Conservation (phyloP, 2,329 filamentous ascomycete species). For the Acrodontium crateriforme region DNA sequence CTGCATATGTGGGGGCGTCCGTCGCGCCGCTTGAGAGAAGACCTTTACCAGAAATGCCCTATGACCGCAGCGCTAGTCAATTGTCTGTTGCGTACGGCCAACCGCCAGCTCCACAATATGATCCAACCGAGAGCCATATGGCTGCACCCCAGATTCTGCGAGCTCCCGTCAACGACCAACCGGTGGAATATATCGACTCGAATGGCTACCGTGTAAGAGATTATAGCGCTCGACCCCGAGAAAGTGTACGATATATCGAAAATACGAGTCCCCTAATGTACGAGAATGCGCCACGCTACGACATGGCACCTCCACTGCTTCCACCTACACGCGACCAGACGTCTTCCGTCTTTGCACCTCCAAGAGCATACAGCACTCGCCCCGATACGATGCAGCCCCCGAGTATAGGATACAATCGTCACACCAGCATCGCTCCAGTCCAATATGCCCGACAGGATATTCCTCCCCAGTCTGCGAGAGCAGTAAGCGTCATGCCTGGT, state of each 20-base stretch:
- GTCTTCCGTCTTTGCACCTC: slow-evolving; percentile 12
- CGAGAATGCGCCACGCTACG: slow-evolving; percentile 10
- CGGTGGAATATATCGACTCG: slow-evolving; percentile 16
- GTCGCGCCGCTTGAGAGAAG: slow-evolving; percentile 26
- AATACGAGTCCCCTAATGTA: slow-evolving; percentile 11
- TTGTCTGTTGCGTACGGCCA: slow-evolving; percentile 20
- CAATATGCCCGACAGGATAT: slow-evolving; percentile 19
- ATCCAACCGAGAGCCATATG: slow-evolving; percentile 22
- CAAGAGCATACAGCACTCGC: slow-evolving; percentile 20
- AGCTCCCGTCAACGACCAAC: slow-evolving; percentile 9
- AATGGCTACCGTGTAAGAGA: slow-evolving; percentile 13
- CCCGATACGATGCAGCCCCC: slow-evolving; percentile 40
- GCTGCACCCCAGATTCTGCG: slow-evolving; percentile 13
- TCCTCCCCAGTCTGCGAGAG: slow-evolving; percentile 14
- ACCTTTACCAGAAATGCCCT: slow-evolving; percentile 27
- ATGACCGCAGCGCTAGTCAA: slow-evolving; percentile 48
- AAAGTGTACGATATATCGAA: slow-evolving; percentile 11
- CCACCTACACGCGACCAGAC: slow-evolving; percentile 17
- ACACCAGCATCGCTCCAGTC: slow-evolving; percentile 29
- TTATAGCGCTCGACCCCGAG: slow-evolving; percentile 9
- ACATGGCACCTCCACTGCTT: slow-evolving; percentile 36
- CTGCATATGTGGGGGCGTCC: slow-evolving; percentile 32
- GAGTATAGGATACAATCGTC: slow-evolving; percentile 8
- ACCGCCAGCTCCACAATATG: slow-evolving; percentile 31
- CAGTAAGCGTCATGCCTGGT: slow-evolving; percentile 27